Evolutionary conservation across 768 basidiomycete genomes (phyloP).

Genomic region (Coprinopsis sp.): DNA sequence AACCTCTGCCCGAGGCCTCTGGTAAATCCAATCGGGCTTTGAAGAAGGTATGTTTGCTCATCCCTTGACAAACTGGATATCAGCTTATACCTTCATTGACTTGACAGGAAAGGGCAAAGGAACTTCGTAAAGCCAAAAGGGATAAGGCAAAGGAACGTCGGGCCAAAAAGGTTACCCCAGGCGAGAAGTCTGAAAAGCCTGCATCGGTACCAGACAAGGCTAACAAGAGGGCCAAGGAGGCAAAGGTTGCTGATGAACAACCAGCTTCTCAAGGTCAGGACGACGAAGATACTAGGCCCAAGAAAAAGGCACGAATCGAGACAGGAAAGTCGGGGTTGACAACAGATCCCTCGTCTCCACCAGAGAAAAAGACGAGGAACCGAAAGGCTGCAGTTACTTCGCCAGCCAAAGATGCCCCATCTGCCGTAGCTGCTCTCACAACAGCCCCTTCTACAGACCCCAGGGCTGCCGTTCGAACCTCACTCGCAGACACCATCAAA

Average conservation of each 20-base stretch:
- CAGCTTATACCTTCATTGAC: neutral
- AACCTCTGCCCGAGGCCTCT: constrained; percentile 6
- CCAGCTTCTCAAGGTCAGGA: constrained; percentile 2
- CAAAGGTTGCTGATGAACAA: constrained; percentile 5
- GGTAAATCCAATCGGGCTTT: constrained; percentile 53
- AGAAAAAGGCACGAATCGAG: constrained; percentile 19
- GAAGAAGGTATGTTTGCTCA: constrained; percentile 50
- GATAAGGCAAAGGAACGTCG: constrained; percentile 44
- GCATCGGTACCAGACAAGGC: neutral
- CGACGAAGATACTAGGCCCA: no score
- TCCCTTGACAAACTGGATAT: neutral
- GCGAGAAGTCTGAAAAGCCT: constrained; percentile 3
- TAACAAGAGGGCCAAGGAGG: constrained; percentile 5
- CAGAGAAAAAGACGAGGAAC: constrained; percentile 5
- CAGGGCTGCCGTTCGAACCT: neutral
- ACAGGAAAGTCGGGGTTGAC: no score
- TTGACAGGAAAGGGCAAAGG: constrained; percentile 43
- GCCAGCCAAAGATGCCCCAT: no score
- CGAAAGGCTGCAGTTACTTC: no score
- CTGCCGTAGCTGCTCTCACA: no score
- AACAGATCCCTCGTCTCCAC: no score
- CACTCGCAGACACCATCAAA: constrained; percentile 16
- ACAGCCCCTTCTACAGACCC: no score
- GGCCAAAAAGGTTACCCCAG: constrained; percentile 24
- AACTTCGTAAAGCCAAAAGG: constrained; percentile 42